A percentile compares a stretch with the other conserved stretches of the same genome.
Evolutionary conservation across 2,329 filamentous ascomycete genomes (phyloP).

Genomic region (Xylariomycetidae sp.): DNA sequence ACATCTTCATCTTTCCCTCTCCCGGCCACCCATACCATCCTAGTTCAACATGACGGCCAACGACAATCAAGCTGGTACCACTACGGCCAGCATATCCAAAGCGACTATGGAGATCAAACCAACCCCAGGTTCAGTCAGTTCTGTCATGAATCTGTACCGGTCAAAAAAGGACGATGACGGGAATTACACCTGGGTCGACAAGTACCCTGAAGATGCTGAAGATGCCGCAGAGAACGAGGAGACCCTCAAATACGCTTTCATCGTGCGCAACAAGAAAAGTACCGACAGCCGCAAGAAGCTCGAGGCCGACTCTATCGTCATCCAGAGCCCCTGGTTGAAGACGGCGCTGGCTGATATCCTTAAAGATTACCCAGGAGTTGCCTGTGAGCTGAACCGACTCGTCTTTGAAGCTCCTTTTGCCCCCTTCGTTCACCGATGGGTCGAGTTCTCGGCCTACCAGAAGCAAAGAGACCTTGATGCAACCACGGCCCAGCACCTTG

Average conservation of each 20-base stretch:
- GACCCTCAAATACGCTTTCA: constrained; percentile 56
- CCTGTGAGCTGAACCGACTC: constrained; percentile 52
- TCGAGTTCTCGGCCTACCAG: constrained; percentile 37
- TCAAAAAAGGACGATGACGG: constrained; percentile 43
- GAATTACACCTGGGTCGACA: constrained; percentile 50
- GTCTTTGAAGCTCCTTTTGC: constrained; percentile 57
- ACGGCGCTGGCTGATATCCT: constrained; percentile 50
- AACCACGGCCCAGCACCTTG: constrained; percentile 40
- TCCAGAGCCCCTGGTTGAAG: constrained; percentile 60
- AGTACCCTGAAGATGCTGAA: constrained; percentile 48
- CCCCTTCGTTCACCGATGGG: constrained; percentile 64
- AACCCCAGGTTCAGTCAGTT: constrained; percentile 30
- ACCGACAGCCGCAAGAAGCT: constrained; percentile 57
- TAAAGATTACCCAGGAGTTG: constrained; percentile 55
- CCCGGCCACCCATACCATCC: not conserved
- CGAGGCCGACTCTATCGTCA: constrained; percentile 55
- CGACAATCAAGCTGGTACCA: not conserved
- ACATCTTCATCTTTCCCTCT: not conserved
- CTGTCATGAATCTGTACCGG: constrained; percentile 38
- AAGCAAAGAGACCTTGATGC: constrained; percentile 36
- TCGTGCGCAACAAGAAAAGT: constrained; percentile 54
- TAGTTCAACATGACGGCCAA: constrained; percentile 2
- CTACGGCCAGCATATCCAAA: no score
- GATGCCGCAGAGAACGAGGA: constrained; percentile 57
- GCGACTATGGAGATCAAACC: not conserved